Evolutionary conservation across 306 rosid genomes (phyloP), one percentile per base, ranked within the genome.

Genomic region (Vicia villosa): DNA sequence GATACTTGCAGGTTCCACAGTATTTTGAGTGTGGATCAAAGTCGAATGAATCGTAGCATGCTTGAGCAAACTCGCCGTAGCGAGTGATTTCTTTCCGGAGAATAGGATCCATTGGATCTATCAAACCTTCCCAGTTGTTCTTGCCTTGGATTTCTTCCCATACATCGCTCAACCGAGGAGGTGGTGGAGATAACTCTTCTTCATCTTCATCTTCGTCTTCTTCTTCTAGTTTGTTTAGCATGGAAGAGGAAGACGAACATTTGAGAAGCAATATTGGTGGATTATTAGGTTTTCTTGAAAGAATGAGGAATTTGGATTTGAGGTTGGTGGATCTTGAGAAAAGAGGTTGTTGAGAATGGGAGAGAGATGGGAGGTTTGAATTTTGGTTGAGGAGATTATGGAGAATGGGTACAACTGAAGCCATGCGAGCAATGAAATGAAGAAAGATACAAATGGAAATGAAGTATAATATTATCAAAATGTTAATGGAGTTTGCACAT

Each of bases 1-100:
- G 86, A 74, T 85, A 85, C 30, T 87, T 87, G 79, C 96, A 87
- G 0, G 89, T 87, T 19, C 92, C 92, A 19, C 92, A 89, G 54
- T 87, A 87, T 43, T 83, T 89, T 2, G 96, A 89, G 32, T 77
- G 85, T 22, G 91, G 87, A 24, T 89, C 96, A 55, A 81, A 89
- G 60, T 89, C 91, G 43, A 86, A 88, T 41, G 95, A 80, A 30
- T 88, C 91, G 51, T 86, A 86, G 32, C 82, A 80, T 0, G 89
- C 86, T 24, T 88, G 95, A 0, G 91, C 87, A 0, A 86, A 61
- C 51, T 88, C 95, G 0, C 91, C 96, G 4, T 80, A 82, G 5
- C 92, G 86, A 30, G 82, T 87, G 11, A 89, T 83, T 80, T 89
- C 96, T 26, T 43, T 9, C 0, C 96, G 81, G 8, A 89, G 90